Evolutionary conservation across 2,329 filamentous ascomycete species (phyloP).

Genomic region (Xylariales sp.): DNA sequence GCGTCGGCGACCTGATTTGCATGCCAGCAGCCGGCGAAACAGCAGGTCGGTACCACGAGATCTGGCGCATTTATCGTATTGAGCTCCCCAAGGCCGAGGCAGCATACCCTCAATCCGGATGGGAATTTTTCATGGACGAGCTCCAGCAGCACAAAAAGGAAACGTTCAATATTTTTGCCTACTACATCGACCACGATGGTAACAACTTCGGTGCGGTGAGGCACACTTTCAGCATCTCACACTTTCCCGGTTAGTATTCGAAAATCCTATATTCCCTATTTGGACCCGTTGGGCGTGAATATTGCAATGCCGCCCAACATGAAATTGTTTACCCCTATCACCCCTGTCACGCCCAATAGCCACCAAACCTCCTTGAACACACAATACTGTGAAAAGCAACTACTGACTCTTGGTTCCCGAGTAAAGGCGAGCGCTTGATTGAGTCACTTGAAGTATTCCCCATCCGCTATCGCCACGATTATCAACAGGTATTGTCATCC

Average conservation of each 20-base stretch:
- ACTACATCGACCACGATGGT: conserved; percentile 58
- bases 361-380: neutral
- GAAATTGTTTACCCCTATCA: no score
- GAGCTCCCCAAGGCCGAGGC: conserved; percentile 49
- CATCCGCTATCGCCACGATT: conserved; percentile 53
- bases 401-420: neutral
- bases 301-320: neutral
- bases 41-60: conserved; percentile 53
- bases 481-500: conserved; percentile 51
- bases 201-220: conserved; percentile 53
- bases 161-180: conserved; percentile 53
- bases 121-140: conserved; percentile 54
- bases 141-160: conserved; percentile 47
- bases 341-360: neutral
- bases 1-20: conserved; percentile 55
- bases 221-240: conserved; percentile 52
- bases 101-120: conserved; percentile 48
- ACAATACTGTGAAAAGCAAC: neutral
- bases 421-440: conserved; percentile 51
- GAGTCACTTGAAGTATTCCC: conserved; percentile 54
- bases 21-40: conserved; percentile 53
- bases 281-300: neutral
- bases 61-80: conserved; percentile 54
- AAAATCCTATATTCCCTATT: neutral
- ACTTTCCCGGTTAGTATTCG: conserved; percentile 48